phyloP scores from a whole-genome alignment of 192 early-diverging fungal species.

The Umbelopsis isabellina region DNA sequence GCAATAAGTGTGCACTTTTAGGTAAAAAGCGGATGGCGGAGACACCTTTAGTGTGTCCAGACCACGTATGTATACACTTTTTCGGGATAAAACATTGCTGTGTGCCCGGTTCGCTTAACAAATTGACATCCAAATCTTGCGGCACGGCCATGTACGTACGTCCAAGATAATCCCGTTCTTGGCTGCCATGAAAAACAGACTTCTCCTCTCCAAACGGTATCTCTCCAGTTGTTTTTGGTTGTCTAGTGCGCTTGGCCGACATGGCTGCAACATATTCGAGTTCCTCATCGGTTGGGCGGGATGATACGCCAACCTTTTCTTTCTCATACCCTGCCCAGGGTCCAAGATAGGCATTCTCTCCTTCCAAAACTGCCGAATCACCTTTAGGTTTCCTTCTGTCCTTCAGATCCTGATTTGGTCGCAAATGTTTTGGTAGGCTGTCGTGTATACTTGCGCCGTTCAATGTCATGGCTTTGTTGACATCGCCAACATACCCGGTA shows the following conservation, averaged over 20 bases:
- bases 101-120: slow-evolving; percentile 70
- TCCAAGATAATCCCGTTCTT: slow-evolving; percentile 89
- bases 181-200: slow-evolving; percentile 85
- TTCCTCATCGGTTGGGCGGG: slow-evolving; percentile 61
- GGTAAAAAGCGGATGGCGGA: slow-evolving; percentile 93
- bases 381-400: slow-evolving; percentile 77
- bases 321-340: slow-evolving; percentile 95
- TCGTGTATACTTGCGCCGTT: slow-evolving; percentile 62
- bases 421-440: slow-evolving; percentile 37
- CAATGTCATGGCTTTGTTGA: slow-evolving; percentile 52
- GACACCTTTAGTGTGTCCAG: slow-evolving; percentile 90
- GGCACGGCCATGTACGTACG: slow-evolving; percentile 97
- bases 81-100: slow-evolving; percentile 90
- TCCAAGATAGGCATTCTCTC: slow-evolving; percentile 79
- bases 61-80: slow-evolving; percentile 85
- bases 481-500: slow-evolving; percentile 67
- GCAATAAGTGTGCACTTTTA: slow-evolving; percentile 83
- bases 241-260: slow-evolving; percentile 31
- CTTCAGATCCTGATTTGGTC: slow-evolving; percentile 48
- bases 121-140: slow-evolving; percentile 80
- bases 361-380: slow-evolving; percentile 73
- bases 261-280: slow-evolving; percentile 40
- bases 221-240: slow-evolving; percentile 44
- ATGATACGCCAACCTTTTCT: slow-evolving; percentile 66
- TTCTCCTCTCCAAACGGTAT: slow-evolving; percentile 68